Base-by-base conservation (phyloP, 2,329 filamentous ascomycete species). In the Ophiocordyceps camponoti-rufipedis region DNA sequence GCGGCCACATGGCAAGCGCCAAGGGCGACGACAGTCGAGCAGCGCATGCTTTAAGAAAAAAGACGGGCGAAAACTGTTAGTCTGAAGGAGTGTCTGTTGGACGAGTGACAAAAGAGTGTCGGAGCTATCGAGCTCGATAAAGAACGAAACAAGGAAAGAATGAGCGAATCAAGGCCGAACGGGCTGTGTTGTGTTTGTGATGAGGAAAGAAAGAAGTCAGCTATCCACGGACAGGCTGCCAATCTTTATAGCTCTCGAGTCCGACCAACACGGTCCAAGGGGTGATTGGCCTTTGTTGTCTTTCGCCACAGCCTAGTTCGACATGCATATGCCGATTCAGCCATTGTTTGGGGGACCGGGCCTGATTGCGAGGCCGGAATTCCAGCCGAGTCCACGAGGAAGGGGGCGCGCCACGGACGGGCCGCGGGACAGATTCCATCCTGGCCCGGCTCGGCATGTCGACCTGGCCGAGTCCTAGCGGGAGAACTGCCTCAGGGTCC, bases 1-100 rank as follows among this genome's bases (percentile, higher is more conserved):
- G 54, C 44, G 46, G 50, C 58, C 48, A 58, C 41, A 39, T 58
- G 55, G 54, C 40, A 42, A 29, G 40, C 40, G 40, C 40, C 40
- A 42, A 42, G 40, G 40, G 40, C 40, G 40, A 42, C 8, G 13
- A 42, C 19, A 28, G 19, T 42, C 10, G 40, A 42, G 40, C 19
- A 42, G 19, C n/a, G 40, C 40, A 42, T 42, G 19, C 19, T 42
- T 14, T 13, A 11, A n/a, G 28, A 29, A 42, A 19, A 42, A 11
- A 42, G 28, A 28, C 14, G 28, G 28, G 14, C 19, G 18, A 16
- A 16, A 23, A 23, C 23, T 41, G 28, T 29, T 29, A 19, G 10
- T 14, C 12, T 28, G 28, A 28, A 28, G 13, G 40, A 42, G 19
- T n/a, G 40, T 28, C 19, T 23, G 23, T 23, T 5, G 23, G 23